Evolutionary conservation across 257 asterid genomes (phyloP).

Genomic region (Fraxinus quadrangulata): DNA sequence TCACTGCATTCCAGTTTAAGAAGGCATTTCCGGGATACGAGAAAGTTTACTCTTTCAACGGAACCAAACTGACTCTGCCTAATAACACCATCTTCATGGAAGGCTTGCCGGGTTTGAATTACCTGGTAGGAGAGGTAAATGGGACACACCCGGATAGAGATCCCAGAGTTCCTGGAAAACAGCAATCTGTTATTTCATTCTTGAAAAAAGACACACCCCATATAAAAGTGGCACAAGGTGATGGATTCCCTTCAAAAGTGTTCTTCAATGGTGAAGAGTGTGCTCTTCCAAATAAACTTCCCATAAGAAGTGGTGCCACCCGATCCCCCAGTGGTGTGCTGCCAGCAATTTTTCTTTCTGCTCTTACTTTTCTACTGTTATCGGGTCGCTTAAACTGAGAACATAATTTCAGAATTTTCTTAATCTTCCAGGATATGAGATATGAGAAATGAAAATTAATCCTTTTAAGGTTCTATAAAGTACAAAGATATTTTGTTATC

Average conservation of each 20-base stretch:
- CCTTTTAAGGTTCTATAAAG: background rate
- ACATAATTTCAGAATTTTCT: slow-evolving; percentile 1
- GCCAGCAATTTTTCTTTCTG: slow-evolving; percentile 40
- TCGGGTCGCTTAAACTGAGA: slow-evolving; percentile 40
- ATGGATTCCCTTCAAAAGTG: slow-evolving; percentile 82
- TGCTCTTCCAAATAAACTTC: slow-evolving; percentile 61
- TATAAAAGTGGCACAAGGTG: slow-evolving; percentile 52
- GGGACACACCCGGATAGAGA: slow-evolving; percentile 71
- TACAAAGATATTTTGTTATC: background rate
- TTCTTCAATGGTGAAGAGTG: slow-evolving; percentile 94
- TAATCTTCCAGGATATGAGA: slow-evolving; percentile 8
- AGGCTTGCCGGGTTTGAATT: slow-evolving; percentile 80
- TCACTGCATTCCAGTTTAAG: slow-evolving; percentile 62
- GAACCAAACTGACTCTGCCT: slow-evolving; percentile 42
- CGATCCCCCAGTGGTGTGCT: slow-evolving; percentile 28
- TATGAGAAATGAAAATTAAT: background rate
- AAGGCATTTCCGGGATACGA: slow-evolving; percentile 60
- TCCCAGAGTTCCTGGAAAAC: slow-evolving; percentile 85
- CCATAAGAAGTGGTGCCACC: slow-evolving; percentile 31
- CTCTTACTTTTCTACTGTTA: slow-evolving; percentile 47
- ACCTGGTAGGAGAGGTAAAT: slow-evolving; percentile 68
- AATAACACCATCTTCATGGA: slow-evolving; percentile 72
- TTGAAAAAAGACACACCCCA: slow-evolving; percentile 45
- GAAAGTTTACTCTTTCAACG: slow-evolving; percentile 79
- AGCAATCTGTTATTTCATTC: slow-evolving; percentile 80